These are phyloP conservation scores for Cardamine resedifolia DNA, from an alignment of 345 rosid genomes.

Conservation along the genomic window DNA sequence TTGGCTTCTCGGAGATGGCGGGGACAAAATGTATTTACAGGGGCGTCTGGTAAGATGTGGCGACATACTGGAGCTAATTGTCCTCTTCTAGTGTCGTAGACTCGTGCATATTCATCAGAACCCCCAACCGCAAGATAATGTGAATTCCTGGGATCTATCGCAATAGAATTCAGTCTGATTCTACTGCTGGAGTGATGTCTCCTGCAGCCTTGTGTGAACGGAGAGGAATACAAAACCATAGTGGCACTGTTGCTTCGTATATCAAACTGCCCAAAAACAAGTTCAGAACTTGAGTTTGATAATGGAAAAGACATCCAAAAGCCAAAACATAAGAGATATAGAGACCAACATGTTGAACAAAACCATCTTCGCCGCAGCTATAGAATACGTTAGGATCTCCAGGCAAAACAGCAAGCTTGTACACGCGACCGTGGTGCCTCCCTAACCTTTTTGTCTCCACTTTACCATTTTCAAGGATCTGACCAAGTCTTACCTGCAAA, in stretches of 20 bases:
- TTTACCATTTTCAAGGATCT: slow-evolving; percentile 46
- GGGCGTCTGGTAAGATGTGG: slow-evolving; percentile 35
- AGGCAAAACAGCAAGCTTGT: slow-evolving; percentile 61
- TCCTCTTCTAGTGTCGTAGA: slow-evolving; percentile 53
- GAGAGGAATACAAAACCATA: slow-evolving; percentile 50
- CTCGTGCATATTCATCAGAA: slow-evolving; percentile 59
- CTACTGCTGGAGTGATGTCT: slow-evolving; percentile 42
- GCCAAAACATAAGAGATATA: neutral
- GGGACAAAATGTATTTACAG: slow-evolving; percentile 56
- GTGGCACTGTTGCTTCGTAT: slow-evolving; percentile 47
- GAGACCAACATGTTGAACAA: slow-evolving; percentile 60
- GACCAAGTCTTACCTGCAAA: slow-evolving; percentile 56
- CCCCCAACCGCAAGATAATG: slow-evolving; percentile 60
- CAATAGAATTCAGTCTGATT: slow-evolving; percentile 51
- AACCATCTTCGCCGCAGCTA: slow-evolving; percentile 69
- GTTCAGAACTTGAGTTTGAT: slow-evolving; percentile 3
- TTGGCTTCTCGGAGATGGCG: slow-evolving; percentile 41
- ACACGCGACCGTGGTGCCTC: slow-evolving; percentile 50
- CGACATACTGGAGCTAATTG: slow-evolving; percentile 44
- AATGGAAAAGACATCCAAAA: neutral
- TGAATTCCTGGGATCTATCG: slow-evolving; percentile 57
- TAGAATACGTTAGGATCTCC: slow-evolving; percentile 59
- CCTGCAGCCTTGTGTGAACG: slow-evolving; percentile 44
- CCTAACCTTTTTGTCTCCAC: slow-evolving; percentile 52
- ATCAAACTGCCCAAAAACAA: slow-evolving; percentile 50